A percentile compares a stretch with the other conserved stretches of the same genome.
Evolutionary conservation across 163 green algal species (phyloP).

Genomic region (Volvox carteri): DNA sequence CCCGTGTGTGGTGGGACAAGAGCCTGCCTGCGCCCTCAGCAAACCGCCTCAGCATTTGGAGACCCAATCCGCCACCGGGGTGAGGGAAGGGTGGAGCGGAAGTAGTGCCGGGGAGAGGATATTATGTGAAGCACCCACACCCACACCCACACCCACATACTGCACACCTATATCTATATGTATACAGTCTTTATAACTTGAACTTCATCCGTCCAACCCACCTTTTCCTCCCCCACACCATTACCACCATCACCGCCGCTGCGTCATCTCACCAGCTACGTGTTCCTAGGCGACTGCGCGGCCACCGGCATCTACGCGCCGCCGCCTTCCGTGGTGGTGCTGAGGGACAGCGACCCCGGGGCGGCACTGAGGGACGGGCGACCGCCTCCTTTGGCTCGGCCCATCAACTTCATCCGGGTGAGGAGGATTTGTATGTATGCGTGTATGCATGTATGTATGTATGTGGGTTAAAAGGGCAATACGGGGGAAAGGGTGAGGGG

Average conservation of each 20-base stretch:
- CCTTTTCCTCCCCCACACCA: too few species aligned
- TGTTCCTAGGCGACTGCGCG: conserved; percentile 82
- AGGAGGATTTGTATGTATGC: not conserved
- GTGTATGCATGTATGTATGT: not conserved
- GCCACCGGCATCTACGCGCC: conserved; percentile 77
- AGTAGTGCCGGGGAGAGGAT: not conserved
- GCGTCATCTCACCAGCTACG: too few species aligned
- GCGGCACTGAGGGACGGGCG: conserved; percentile 28
- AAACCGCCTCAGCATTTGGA: conserved; percentile 79
- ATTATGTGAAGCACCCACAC: too few species aligned
- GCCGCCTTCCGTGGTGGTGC: conserved; percentile 71
- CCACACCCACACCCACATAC: too few species aligned
- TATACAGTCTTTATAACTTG: too few species aligned
- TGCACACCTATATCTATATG: too few species aligned
- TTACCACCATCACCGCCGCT: too few species aligned
- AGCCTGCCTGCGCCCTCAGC: not conserved
- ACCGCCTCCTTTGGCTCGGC: conserved; percentile 69
- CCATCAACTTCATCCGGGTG: conserved; percentile 68
- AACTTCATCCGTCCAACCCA: too few species aligned
- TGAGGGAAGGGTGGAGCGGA: not conserved
- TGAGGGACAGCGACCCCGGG: conserved; percentile 70
- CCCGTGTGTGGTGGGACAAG: conserved; percentile 82
- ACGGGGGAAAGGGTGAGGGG: not conserved
- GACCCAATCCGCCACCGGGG: conserved; percentile 78
- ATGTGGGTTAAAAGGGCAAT: not conserved